phyloP scores from a whole-genome alignment of 2,329 filamentous ascomycete species.

The Elsinoe batatas region DNA sequence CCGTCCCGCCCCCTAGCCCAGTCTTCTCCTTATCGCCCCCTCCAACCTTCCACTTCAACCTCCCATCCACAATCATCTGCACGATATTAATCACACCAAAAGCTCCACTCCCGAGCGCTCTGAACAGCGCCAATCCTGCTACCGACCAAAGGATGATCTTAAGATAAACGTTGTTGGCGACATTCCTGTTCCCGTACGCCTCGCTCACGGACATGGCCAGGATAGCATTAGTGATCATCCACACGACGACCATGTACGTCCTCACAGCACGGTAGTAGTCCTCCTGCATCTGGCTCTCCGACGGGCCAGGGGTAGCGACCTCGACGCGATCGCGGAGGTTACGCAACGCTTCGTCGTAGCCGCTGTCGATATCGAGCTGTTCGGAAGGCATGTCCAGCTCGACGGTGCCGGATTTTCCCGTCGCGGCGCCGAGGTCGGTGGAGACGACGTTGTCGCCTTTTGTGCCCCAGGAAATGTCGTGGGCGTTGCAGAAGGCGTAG shows the following conservation, averaged over 20 bases:
- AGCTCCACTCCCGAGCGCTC: constrained; percentile 68
- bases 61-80: constrained; percentile 78
- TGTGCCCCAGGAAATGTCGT: constrained; percentile 97
- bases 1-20: constrained; percentile 24
- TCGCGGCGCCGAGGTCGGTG: constrained; percentile 82
- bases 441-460: constrained; percentile 95
- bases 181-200: constrained; percentile 61
- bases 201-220: constrained; percentile 90
- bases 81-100: constrained; percentile 78
- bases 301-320: constrained; percentile 52
- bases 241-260: constrained; percentile 94
- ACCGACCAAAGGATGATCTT: constrained; percentile 90
- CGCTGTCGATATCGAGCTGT: constrained; percentile 94
- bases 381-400: constrained; percentile 97
- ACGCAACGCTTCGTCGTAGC: constrained; percentile 91
- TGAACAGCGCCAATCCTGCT: constrained; percentile 74
- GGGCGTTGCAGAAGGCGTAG: constrained; percentile 98
- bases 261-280: constrained; percentile 97
- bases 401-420: constrained; percentile 63
- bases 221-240: constrained; percentile 87
- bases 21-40: constrained; percentile 23
- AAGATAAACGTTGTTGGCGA: constrained; percentile 80
- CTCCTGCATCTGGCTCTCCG: constrained; percentile 81
- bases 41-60: constrained; percentile 48
- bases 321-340: constrained; percentile 91